These are phyloP conservation scores for Tricholoma terreum DNA, from an alignment of 768 basidiomycete species.

Conservation along the genomic window DNA sequence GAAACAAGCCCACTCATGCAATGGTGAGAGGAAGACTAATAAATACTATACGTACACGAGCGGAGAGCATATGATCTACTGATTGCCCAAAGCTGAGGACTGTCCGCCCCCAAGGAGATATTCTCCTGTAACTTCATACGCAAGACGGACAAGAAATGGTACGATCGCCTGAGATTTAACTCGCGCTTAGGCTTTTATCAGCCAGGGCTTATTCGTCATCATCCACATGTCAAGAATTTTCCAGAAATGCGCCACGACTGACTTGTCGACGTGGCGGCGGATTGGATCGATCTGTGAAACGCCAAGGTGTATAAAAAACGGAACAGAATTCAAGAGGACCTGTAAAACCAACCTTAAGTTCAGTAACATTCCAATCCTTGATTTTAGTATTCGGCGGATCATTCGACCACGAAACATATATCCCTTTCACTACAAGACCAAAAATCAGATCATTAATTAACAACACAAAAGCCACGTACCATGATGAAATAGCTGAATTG, in stretches of 20 bases:
- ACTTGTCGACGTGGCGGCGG: slow-evolving; percentile 90
- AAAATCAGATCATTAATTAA: not conserved
- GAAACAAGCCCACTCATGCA: no score
- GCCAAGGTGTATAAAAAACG: not conserved
- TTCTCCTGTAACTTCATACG: no score
- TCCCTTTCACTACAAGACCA: slow-evolving; percentile 73
- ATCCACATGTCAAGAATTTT: slow-evolving; percentile 88
- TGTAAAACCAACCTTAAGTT: slow-evolving; percentile 66
- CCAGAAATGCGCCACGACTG: slow-evolving; percentile 96
- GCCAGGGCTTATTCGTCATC: slow-evolving; percentile 71
- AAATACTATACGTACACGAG: no score
- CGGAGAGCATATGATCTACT: no score
- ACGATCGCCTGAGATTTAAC: not conserved
- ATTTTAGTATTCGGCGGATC: slow-evolving; percentile 87
- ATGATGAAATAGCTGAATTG: slow-evolving; percentile 88
- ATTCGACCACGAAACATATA: slow-evolving; percentile 93
- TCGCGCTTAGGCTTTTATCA: slow-evolving; percentile 40
- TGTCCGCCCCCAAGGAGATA: no score
- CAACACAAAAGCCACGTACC: slow-evolving; percentile 43
- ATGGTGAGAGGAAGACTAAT: no score
- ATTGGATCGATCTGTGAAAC: slow-evolving; percentile 76
- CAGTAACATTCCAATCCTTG: slow-evolving; percentile 96
- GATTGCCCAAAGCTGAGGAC: no score
- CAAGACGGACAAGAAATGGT: no score
- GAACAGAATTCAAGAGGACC: not conserved